Evolutionary conservation across 768 basidiomycete genomes (phyloP).

Genomic region (Boletus pseudopeckii): DNA sequence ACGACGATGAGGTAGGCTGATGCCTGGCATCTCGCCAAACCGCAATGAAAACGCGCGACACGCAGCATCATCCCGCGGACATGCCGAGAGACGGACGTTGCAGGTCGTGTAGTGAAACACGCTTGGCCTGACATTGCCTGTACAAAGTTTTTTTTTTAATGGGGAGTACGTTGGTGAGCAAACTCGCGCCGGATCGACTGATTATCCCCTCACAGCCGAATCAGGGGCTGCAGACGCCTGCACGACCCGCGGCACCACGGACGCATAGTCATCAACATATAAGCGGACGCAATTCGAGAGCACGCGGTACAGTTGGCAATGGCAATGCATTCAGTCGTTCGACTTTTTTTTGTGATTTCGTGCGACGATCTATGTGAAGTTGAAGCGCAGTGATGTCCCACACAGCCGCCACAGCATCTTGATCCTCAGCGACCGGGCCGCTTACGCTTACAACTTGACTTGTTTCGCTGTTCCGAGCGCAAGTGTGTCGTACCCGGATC

Average conservation of each 20-base stretch:
- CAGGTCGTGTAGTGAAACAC: background rate
- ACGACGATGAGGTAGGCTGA: background rate
- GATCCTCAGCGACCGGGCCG: background rate
- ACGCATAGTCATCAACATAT: background rate
- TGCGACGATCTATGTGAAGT: background rate
- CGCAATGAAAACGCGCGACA: background rate
- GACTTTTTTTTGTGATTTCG: background rate
- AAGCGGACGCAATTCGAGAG: background rate
- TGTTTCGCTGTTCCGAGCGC: no score
- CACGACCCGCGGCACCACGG: background rate
- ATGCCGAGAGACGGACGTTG: background rate
- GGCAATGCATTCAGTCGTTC: background rate
- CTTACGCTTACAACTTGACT: no score
- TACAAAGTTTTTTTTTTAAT: background rate
- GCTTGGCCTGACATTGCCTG: background rate
- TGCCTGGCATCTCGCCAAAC: background rate
- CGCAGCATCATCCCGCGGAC: background rate
- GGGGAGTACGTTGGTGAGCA: background rate
- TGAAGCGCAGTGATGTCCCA: background rate
- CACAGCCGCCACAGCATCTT: background rate
- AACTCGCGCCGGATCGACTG: background rate
- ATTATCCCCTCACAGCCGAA: background rate
- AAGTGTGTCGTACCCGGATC: background rate
- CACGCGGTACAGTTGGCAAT: background rate
- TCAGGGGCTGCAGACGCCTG: background rate